Base-by-base conservation (phyloP, 257 asterid species). In the Fraxinus pennsylvanica region DNA sequence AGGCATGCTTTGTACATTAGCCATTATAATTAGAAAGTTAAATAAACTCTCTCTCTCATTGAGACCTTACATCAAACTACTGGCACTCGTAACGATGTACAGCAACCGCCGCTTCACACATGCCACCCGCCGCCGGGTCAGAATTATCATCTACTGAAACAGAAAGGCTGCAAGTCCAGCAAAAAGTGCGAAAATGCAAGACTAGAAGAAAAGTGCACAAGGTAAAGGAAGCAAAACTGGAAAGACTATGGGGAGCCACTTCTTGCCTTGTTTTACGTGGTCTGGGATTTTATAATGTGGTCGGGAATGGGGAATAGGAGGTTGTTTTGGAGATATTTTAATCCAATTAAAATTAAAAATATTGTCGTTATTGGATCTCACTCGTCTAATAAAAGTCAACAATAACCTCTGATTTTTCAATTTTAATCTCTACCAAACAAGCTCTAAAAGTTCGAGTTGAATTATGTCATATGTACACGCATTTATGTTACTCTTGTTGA, bases 1-100 rank as follows among this genome's bases (percentile, higher is more conserved):
- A 52, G 63, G 7, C 63, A 52, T 17, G 25, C 22, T 52, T n/a
- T 32, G 39, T 25, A 75, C 9, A 54, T 61, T 61, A 19, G 30
- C 15, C 15, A 4, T 69, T 50, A 32, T 14, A 59, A 61, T 61
- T 61, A 52, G 22, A 50, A 8, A 52, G 68, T 17, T 32, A 6
- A 59, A 59, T 22, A 61, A 61, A 22, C 68, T 61, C 6, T 17
- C 19, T 57, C 32, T 8, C 12, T 8, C 43, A 38, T 38, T 38
- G 12, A 38, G 43, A 38, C 3, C 45, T 65, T 79, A 84, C 87
- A 36, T 63, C 71, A 38, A 71, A 81, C 35, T 84, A 83, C 77
- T 81, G 85, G 79, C 87, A 84, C 15, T 74, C 71, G 85, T 84
- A 84, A 74, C 85, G 85, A 73, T 84, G 83, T 14, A 59, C 3